Percentiles rank a stretch among this genome's conserved stretches.
These are phyloP conservation scores for Solanum gandarillasii DNA, from an alignment of 257 asterid genomes.

Conservation along the genomic window DNA sequence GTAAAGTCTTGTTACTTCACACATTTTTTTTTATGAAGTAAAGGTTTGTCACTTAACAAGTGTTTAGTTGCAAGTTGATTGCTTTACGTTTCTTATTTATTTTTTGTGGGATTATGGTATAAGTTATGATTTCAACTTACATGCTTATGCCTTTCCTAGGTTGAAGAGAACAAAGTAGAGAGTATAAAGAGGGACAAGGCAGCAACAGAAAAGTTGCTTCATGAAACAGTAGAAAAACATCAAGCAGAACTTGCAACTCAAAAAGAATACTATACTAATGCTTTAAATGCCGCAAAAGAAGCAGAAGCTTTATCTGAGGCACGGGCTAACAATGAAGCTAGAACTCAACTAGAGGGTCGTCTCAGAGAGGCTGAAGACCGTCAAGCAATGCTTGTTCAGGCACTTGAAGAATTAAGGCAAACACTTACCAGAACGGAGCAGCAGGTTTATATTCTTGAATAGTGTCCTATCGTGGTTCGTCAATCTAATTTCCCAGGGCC, in stretches of 20 bases:
- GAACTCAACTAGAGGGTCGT: constrained; percentile 70
- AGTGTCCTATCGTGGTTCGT: neutral
- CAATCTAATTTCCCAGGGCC: neutral
- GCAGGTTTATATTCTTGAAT: constrained; percentile 44
- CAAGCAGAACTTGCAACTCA: constrained; percentile 80
- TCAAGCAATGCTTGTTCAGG: constrained; percentile 42
- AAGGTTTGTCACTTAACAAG: neutral
- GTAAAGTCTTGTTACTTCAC: neutral
- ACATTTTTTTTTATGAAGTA: neutral
- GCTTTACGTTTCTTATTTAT: neutral
- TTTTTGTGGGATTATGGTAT: neutral
- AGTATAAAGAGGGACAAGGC: constrained; percentile 86
- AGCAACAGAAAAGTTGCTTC: constrained; percentile 82
- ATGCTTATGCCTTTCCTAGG: constrained; percentile 25
- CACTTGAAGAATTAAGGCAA: constrained; percentile 48
- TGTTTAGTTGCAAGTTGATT: neutral
- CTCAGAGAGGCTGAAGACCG: constrained; percentile 41
- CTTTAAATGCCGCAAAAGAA: constrained; percentile 82
- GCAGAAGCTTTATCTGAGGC: constrained; percentile 96
- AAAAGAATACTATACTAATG: constrained; percentile 82
- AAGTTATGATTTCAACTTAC: neutral
- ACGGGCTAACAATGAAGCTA: constrained; percentile 83
- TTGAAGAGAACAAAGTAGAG: constrained; percentile 93
- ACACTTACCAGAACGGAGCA: constrained; percentile 57
- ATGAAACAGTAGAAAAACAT: constrained; percentile 91